Percentiles rank a stretch among this genome's conserved stretches.
Evolutionary conservation across 495 filamentous ascomycete genomes (phyloP).

Genomic region (Trichoderma reesei): DNA sequence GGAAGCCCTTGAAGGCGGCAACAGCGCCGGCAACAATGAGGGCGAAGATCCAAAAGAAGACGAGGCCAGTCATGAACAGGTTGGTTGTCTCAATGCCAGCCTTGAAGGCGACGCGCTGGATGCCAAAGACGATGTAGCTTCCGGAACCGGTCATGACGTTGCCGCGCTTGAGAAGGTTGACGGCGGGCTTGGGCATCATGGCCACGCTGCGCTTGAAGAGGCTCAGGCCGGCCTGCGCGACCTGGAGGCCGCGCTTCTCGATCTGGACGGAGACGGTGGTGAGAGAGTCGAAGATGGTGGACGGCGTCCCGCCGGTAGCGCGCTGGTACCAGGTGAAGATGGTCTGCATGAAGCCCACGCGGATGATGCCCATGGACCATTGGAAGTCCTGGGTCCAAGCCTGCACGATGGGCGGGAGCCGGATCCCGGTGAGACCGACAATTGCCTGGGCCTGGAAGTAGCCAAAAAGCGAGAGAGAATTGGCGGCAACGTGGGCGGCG

Average conservation of each 20-base stretch:
- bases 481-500: conserved; percentile 88
- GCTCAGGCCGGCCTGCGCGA: conserved; percentile 23
- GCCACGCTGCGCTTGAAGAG: conserved; percentile 38
- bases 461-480: conserved; percentile 82
- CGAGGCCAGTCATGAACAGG: conserved; percentile 84
- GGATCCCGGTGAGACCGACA: conserved; percentile 76
- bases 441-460: conserved; percentile 98
- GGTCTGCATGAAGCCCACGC: conserved; percentile 72
- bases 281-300: conserved; percentile 66
- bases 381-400: conserved; percentile 98
- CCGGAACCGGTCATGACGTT: conserved; percentile 39
- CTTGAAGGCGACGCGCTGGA: conserved; percentile 81
- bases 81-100: conserved; percentile 84
- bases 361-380: conserved; percentile 97
- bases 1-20: conserved; percentile 65
- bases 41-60: conserved; percentile 83
- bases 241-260: conserved; percentile 53
- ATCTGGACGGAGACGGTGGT: conserved; percentile 73
- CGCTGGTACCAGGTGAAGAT: conserved; percentile 96
- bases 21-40: conserved; percentile 61
- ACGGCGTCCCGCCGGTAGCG: conserved; percentile 79
- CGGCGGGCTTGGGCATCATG: conserved; percentile 41
- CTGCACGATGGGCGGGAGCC: conserved; percentile 78
- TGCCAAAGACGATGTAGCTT: conserved; percentile 68
- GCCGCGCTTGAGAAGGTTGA: conserved; percentile 32